These are phyloP conservation scores for Aureobasidium sp. DNA, from an alignment of 2,329 filamentous ascomycete genomes.

Conservation along the genomic window DNA sequence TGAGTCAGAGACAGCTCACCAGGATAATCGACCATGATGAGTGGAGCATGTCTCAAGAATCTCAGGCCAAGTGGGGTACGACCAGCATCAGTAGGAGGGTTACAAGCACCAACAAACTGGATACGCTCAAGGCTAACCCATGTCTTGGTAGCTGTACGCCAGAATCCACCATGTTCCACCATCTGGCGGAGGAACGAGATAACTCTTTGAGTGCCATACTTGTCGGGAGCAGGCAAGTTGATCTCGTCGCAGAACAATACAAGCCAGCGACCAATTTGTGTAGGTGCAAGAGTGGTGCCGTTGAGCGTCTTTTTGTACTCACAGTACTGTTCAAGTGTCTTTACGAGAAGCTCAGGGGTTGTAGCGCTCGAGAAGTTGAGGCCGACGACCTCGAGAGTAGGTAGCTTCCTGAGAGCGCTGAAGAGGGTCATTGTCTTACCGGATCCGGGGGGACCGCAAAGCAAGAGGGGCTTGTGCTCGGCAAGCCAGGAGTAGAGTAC, in stretches of 20 bases:
- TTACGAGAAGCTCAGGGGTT: conserved; percentile 93
- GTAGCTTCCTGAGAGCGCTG: conserved; percentile 89
- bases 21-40: conserved; percentile 99
- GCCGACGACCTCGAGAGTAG: conserved; percentile 98
- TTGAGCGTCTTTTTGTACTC: conserved; percentile 99
- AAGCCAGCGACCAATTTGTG: conserved; percentile 93
- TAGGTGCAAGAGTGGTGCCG: conserved; percentile 89
- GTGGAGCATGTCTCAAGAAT: conserved; percentile 92
- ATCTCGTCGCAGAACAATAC: conserved; percentile 99
- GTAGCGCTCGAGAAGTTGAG: conserved; percentile 99
- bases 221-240: conserved; percentile 94
- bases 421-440: conserved; percentile 99
- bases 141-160: conserved; percentile 92
- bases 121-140: conserved; percentile 98
- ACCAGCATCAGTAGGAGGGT: conserved; percentile 93
- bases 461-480: conserved; percentile 91
- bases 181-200: conserved; percentile 97
- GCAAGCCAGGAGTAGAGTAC: conserved; percentile 99
- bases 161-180: conserved; percentile 98
- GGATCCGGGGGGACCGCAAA: conserved; percentile 95
- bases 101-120: conserved; percentile 97
- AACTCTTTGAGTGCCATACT: conserved; percentile 92
- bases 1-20: conserved; percentile 90
- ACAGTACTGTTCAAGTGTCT: conserved; percentile 99
- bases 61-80: conserved; percentile 88